These are phyloP conservation scores for Hepatocystis sp. DNA, from an alignment of 169 alveolate species.

Conservation along the genomic window DNA sequence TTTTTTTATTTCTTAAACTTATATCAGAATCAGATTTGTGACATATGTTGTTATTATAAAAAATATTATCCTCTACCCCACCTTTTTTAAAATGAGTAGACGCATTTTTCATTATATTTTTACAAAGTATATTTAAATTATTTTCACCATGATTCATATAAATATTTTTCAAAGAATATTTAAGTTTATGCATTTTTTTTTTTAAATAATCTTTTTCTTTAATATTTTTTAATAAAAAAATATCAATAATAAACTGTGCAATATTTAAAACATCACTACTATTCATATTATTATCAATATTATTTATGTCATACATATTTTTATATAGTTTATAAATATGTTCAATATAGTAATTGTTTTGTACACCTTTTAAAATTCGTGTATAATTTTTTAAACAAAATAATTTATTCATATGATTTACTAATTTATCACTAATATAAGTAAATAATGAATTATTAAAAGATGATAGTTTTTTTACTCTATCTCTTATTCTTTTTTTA, in stretches of 20 bases:
- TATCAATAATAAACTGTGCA: constrained; percentile 58
- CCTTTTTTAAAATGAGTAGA: neutral
- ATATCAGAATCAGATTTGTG: too few species aligned
- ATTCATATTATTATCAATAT: constrained; percentile 49
- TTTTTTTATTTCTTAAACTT: too few species aligned
- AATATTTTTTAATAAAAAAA: constrained; percentile 25
- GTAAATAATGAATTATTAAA: constrained; percentile 25
- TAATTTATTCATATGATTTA: constrained; percentile 33
- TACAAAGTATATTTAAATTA: constrained; percentile 8
- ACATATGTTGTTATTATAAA: too few species aligned
- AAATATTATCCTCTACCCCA: neutral
- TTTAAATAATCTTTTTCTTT: constrained; percentile 58
- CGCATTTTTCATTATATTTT: constrained; percentile 10
- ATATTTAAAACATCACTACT: constrained; percentile 65
- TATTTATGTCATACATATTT: constrained; percentile 70
- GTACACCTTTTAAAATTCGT: constrained; percentile 15
- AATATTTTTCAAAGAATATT: constrained; percentile 20
- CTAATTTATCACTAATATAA: constrained; percentile 25
- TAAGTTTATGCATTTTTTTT: constrained; percentile 51
- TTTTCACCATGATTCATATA: neutral
- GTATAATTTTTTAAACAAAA: constrained; percentile 49
- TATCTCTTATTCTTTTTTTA: constrained; percentile 70
- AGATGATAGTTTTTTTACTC: constrained; percentile 44
- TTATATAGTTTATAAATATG: constrained; percentile 69
- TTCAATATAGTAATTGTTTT: constrained; percentile 19